Conservation (phyloP, 2,329 filamentous ascomycete species). For the Apiospora malaysiana region DNA sequence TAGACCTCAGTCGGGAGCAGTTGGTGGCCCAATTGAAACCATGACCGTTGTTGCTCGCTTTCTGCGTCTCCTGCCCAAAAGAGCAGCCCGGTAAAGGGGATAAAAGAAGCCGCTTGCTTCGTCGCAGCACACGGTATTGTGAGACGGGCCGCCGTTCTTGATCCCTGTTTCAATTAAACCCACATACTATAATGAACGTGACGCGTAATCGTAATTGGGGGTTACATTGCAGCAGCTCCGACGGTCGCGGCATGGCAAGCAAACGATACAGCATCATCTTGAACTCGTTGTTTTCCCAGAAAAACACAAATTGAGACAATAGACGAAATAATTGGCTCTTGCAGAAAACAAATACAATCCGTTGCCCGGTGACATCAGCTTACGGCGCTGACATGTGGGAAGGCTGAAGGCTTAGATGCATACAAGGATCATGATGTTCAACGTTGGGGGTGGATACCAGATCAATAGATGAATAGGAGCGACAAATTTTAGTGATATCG, state of each 20-base stretch:
- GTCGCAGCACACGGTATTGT: neutral
- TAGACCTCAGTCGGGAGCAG: neutral
- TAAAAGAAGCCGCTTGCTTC: neutral
- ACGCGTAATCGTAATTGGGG: conserved; percentile 18
- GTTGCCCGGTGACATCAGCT: conserved; percentile 13
- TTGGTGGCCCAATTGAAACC: neutral
- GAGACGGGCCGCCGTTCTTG: neutral
- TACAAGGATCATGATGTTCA: neutral
- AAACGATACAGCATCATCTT: neutral
- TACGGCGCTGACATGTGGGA: conserved; percentile 11
- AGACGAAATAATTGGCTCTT: neutral
- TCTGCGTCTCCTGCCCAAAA: neutral
- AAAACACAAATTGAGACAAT: neutral
- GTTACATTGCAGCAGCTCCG: conserved; percentile 12
- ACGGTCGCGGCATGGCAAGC: neutral
- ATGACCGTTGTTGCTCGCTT: neutral
- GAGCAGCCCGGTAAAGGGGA: neutral
- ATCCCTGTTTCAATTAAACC: conserved; percentile 19
- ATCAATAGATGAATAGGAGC: neutral
- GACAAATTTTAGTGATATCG: neutral
- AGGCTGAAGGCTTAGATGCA: neutral
- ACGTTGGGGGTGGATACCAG: neutral
- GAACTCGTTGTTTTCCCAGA: neutral
- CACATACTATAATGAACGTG: conserved; percentile 3
- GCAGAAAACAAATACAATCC: neutral